These are phyloP conservation scores for Collybiopsis luxurians DNA, from an alignment of 768 basidiomycete genomes.

Conservation along the genomic window DNA sequence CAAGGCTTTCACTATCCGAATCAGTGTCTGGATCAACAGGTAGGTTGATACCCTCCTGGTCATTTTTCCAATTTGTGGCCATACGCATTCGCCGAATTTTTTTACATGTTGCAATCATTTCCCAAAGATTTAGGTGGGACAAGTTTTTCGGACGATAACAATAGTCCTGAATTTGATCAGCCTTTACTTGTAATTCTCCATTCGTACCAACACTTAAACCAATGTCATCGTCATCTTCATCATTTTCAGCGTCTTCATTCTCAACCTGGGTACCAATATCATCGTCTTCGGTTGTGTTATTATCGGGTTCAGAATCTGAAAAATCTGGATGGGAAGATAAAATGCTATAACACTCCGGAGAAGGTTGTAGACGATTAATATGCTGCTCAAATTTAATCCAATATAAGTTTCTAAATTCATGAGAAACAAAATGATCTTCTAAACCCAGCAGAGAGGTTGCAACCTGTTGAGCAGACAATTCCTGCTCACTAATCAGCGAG, in stretches of 20 bases:
- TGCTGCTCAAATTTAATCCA: constrained; percentile 19
- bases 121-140: background rate
- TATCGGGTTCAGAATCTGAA: too few relatives aligned
- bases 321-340: too few relatives aligned
- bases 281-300: background rate
- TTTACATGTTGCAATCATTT: background rate
- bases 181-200: background rate
- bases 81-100: background rate
- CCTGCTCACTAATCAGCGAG: constrained; percentile 22
- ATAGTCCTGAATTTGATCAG: constrained; percentile 3
- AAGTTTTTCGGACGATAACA: background rate
- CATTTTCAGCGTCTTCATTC: background rate
- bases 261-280: background rate
- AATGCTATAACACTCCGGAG: background rate
- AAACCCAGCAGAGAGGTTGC: constrained; percentile 19
- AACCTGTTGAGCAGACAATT: constrained; percentile 26
- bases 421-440: constrained; percentile 26
- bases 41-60: too few relatives aligned
- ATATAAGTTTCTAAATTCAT: constrained; percentile 19
- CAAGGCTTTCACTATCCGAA: too few relatives aligned
- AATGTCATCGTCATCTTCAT: background rate
- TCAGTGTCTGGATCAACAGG: too few relatives aligned
- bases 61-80: too few relatives aligned
- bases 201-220: background rate
- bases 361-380: background rate